A percentile compares a stretch with the other conserved stretches of the same genome.
These are phyloP conservation scores for Yamadazyma taylorii DNA, from an alignment of 1,139 yeast species.

Conservation along the genomic window DNA sequence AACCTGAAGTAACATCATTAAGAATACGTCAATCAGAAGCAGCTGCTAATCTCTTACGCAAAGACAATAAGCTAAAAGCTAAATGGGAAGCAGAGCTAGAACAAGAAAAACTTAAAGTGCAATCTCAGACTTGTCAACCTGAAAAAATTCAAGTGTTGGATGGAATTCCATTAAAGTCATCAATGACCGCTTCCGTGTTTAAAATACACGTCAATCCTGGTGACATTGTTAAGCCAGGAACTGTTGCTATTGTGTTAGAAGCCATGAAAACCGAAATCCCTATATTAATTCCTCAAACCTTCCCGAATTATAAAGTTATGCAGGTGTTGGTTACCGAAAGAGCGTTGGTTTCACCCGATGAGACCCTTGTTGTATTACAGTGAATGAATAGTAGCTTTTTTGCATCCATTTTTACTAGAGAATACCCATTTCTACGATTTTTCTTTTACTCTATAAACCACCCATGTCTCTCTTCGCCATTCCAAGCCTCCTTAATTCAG, in stretches of 20 bases:
- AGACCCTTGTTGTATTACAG: constrained; percentile 2
- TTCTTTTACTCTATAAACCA: too few species aligned
- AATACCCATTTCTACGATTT: too few species aligned
- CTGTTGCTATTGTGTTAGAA: constrained; percentile 32
- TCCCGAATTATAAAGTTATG: not conserved
- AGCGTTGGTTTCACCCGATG: constrained; percentile 4
- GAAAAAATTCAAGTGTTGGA: constrained; percentile 2
- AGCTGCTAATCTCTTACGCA: constrained; percentile 4
- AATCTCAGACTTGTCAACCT: too few species aligned
- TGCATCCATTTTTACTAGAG: too few species aligned
- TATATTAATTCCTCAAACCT: constrained; percentile 13
- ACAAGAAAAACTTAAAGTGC: too few species aligned
- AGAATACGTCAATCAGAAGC: not conserved
- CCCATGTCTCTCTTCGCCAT: too few species aligned
- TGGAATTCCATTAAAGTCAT: constrained; percentile 12
- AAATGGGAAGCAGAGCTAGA: constrained; percentile 7
- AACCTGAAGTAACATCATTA: not conserved
- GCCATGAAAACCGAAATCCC: constrained; percentile 48
- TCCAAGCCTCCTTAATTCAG: too few species aligned
- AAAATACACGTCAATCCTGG: constrained; percentile 26
- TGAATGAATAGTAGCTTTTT: too few species aligned
- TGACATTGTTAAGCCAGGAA: constrained; percentile 25
- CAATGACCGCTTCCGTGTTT: constrained; percentile 33
- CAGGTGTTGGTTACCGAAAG: constrained; percentile 1
- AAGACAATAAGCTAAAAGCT: constrained; percentile 5